Conservation (phyloP, 352 stramenopile species). For the Elongisporangium senticosum region DNA sequence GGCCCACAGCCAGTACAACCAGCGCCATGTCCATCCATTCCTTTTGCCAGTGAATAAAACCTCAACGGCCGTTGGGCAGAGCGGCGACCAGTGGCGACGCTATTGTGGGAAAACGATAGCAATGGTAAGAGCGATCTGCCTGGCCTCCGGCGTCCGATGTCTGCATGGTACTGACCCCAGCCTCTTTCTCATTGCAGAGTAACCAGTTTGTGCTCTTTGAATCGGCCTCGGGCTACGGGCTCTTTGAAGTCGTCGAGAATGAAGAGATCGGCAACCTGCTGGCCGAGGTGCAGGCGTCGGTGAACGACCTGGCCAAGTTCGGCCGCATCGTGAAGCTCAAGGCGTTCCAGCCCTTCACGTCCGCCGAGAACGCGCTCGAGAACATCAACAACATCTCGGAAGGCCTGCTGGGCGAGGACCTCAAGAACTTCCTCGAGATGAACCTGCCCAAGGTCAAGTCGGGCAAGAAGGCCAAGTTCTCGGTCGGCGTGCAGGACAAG, state of each 20-base stretch:
- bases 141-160: not conserved
- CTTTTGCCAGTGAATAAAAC: not conserved
- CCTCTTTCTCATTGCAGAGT: not conserved
- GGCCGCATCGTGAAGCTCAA: conserved; percentile 98
- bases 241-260: conserved; percentile 98
- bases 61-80: not conserved
- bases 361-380: conserved; percentile 97
- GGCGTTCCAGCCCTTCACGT: conserved; percentile 99
- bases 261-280: conserved; percentile 94
- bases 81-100: not conserved
- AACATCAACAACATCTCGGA: conserved; percentile 99
- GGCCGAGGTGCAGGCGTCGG: conserved; percentile 87
- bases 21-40: not conserved
- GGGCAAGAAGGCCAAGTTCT: conserved; percentile 86
- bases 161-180: not conserved
- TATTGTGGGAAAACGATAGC: not conserved
- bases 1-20: not conserved
- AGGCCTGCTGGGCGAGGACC: conserved; percentile 88
- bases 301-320: conserved; percentile 94
- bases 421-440: conserved; percentile 99
- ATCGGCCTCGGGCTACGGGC: conserved; percentile 96
- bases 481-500: conserved; percentile 92
- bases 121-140: not conserved
- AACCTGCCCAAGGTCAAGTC: conserved; percentile 98
- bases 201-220: conserved; percentile 96